A percentile compares a stretch with the other conserved stretches of the same genome.
phyloP scores from a whole-genome alignment of 2,329 filamentous ascomycete genomes.

The Fusarium oligoseptatum region DNA sequence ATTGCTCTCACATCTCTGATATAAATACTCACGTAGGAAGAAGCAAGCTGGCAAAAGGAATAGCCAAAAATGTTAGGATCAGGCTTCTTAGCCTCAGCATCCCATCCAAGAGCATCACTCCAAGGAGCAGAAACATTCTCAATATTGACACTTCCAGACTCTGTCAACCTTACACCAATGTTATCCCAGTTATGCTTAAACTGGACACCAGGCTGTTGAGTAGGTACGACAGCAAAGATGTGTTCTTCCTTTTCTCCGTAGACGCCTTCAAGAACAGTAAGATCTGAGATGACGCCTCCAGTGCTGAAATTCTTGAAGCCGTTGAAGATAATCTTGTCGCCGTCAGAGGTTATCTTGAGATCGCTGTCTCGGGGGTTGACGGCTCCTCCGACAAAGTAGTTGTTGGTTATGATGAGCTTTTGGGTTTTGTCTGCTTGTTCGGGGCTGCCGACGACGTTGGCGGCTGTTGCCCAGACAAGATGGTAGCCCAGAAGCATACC shows the following conservation, averaged over 20 bases:
- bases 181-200: constrained; percentile 76
- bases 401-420: constrained; percentile 71
- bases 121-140: constrained; percentile 69
- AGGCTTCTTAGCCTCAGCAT: constrained; percentile 62
- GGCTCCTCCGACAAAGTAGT: constrained; percentile 75
- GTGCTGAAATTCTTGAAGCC: constrained; percentile 77
- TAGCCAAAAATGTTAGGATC: constrained; percentile 61
- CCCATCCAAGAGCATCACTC: constrained; percentile 74
- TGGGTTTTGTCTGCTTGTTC: constrained; percentile 71
- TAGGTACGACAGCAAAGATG: constrained; percentile 73
- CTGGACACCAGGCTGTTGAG: constrained; percentile 68
- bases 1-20: too few species aligned
- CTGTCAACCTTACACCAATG: constrained; percentile 72
- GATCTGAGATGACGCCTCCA: constrained; percentile 74
- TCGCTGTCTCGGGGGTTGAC: constrained; percentile 76
- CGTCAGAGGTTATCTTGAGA: constrained; percentile 66
- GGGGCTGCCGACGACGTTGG: constrained; percentile 69
- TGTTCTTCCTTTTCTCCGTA: constrained; percentile 70
- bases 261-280: constrained; percentile 75
- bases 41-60: constrained; percentile 69
- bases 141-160: constrained; percentile 74
- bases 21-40: constrained; percentile 63
- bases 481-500: constrained; percentile 77
- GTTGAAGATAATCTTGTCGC: constrained; percentile 69
- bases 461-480: constrained; percentile 72